Evolutionary conservation across 192 early-diverging fungal genomes (phyloP), one percentile per base, ranked within the genome.

Genomic region (Allomyces javanicus): DNA sequence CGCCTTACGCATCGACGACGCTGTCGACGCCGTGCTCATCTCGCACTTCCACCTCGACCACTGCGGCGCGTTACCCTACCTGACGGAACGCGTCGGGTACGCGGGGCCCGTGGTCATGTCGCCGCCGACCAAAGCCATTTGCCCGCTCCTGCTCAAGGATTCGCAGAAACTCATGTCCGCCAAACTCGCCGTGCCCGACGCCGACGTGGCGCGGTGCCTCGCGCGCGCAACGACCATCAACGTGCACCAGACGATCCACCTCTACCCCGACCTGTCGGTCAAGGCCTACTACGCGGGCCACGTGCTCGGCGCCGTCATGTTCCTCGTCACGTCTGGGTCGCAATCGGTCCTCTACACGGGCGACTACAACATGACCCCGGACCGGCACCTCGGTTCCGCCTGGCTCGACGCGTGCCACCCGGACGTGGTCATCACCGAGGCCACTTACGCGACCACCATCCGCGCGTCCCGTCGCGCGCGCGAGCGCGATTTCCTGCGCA

Each of bases 21-120:
- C 85, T 63, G 74, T 99, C 58, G 96, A 99, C 79, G 86, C 85
- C 67, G 84, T 99, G 21, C 89, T 99, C 65, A 92, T 99, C 24
- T 88, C 86, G 44, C 96, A 99, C 72, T 99, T 99, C 70, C 96
- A 99, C 69, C 81, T 99, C 63, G 96, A 99, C 80, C 96, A 99
- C 76, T 97, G 96, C 72, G 96, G 96, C 9, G 92, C 94, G 1
- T 74, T 99, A 17, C 93, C 96, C 0, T 89, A 89, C 72, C 95
- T 99, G 69, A 97, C 92, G 14, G 94, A 99, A 74, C 86, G 89
- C 74, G 85, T 85, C 74, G 93, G 93, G 2, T 99, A 94, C 73
- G 83, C 88, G 64, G 96, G 96, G 9, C 93, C 93, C 7, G 91
- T 99, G 19, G 96, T 91, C 78, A 99, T 99, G 96, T 94, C 96